Evolutionary conservation across 164 flowering plant species (phyloP), one percentile per base, ranked within the genome.

Genomic region (Chimonanthus salicifolius): DNA sequence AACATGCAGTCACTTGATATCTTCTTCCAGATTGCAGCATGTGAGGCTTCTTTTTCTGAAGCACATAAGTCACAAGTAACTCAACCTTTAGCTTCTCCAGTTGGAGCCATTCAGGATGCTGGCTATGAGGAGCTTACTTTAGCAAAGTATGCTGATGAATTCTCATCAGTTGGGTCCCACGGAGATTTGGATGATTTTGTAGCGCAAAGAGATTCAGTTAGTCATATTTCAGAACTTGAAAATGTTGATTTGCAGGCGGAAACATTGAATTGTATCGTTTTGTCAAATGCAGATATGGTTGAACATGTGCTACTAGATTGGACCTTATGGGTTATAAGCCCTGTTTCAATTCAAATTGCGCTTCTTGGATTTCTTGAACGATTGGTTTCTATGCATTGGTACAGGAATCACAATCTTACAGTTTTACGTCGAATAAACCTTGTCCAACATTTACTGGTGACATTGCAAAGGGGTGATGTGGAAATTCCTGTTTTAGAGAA

Each of bases 341-440:
- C 95, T 43, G 83, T 94, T 77, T 78, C 97, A 11, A 86, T 94
- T 78, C 99, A 96, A 78, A 91, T 96, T 84, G 85, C 98, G 16
- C 82, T 96, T 48, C 83, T 96, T 68, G 94, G 92, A 33, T 96
- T 96, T 86, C 97, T 96, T 70, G 99, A 94, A 85, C 90, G 92
- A 75, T 83, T 96, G 47, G 99, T 96, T 48, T 94, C 98, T 20
- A 96, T 96, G 95, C 99, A 94, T 77, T 96, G 98, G 98, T 96
- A 96, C 75, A 83, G 99, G 76, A 91, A 87, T 83, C 99, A 96
- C 80, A 96, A 96, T 72, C 96, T 96, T 58, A 91, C 98, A 44
- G 80, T 96, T 77, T 83, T 96, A 66, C 95, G 98, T 7, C 85
- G 85, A 73, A 96, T 96, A 63, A 92, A 96, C 78, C 97, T 96